phyloP scores from a whole-genome alignment of 1,139 yeast genomes.

The Geotrichum bryndzae region DNA sequence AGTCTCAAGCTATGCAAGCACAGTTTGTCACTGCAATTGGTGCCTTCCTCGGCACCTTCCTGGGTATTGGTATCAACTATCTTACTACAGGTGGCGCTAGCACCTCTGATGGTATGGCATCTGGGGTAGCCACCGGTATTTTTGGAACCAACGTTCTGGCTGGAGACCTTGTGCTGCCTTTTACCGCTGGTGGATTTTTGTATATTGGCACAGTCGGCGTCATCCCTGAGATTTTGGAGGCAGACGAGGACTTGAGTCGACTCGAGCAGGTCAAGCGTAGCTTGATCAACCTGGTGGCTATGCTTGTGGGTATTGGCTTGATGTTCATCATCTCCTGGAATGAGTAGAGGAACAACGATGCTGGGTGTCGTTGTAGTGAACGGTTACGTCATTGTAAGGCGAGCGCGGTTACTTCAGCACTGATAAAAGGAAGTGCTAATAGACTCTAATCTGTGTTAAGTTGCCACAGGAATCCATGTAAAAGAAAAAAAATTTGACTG shows the following conservation, averaged over 20 bases:
- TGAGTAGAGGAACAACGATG: conserved; percentile 30
- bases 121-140: conserved; percentile 34
- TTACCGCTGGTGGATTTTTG: conserved; percentile 65
- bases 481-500: not conserved
- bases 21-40: conserved; percentile 60
- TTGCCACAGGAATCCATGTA: not conserved
- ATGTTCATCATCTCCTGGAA: conserved; percentile 51
- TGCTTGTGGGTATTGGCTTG: conserved; percentile 44
- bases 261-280: conserved; percentile 37
- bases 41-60: conserved; percentile 55
- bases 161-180: conserved; percentile 55
- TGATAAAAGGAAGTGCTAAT: not conserved
- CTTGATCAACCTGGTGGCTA: conserved; percentile 41
- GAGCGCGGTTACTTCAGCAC: not conserved
- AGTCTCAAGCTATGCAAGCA: conserved; percentile 54
- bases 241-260: conserved; percentile 36
- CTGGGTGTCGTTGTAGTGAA: not conserved
- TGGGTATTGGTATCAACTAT: conserved; percentile 49
- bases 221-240: conserved; percentile 54
- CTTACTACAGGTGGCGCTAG: conserved; percentile 27
- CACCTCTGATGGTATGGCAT: conserved; percentile 8
- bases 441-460: not conserved
- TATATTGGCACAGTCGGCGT: conserved; percentile 63
- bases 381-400: not conserved
- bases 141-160: conserved; percentile 46